Evolutionary conservation across 768 basidiomycete genomes (phyloP), one percentile per base, ranked within the genome.

Genomic region (Mycena leptocephala): DNA sequence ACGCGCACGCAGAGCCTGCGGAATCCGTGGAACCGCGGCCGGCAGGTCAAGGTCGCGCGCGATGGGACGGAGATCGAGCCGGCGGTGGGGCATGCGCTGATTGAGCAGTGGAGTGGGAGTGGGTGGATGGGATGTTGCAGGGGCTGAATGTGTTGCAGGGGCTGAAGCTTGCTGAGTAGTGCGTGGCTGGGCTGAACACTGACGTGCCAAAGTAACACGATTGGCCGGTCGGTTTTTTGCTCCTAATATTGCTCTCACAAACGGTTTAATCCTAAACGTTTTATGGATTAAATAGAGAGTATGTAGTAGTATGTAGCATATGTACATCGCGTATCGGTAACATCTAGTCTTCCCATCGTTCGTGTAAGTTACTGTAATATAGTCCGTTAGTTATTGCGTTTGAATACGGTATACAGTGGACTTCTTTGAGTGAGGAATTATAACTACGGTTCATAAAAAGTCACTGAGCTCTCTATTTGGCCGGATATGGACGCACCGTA

Each of bases 61-160:
- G 96, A 97, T 82, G 97, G 97, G 18, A 98, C 97, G 1, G 97
- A 98, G 81, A 83, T 99, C 26, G 97, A 98, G 81, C 96, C 97
- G 3, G 81, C 81, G 1, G 90, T 95, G 18, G 95, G n/a, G n/a
- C n/a, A n/a, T n/a, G n/a, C n/a, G n/a, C n/a, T n/a, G n/a, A n/a
- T n/a, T n/a, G n/a, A n/a, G 7, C 93, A 95, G 77, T 97, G 95
- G 95, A 39, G 62, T 51, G 48, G 48, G 48, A 51, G 48, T 24
- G n/a, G 48, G 48, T 24, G 48, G 48, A 51, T 7, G 48, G n/a
- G 48, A 51, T 51, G 48, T 51, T 51, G 48, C 48, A 51, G 48
- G 48, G 48, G n/a, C 48, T 51, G 48, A 51, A 51, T 51, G 48
- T 24, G 24, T 51, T 22, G 48, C n/a, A 8, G n/a, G 48, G 48